Evolutionary conservation across 1,284 basidiomycete species (phyloP), one percentile per base, ranked within the genome.

Genomic region (Inonotus obliquus): DNA sequence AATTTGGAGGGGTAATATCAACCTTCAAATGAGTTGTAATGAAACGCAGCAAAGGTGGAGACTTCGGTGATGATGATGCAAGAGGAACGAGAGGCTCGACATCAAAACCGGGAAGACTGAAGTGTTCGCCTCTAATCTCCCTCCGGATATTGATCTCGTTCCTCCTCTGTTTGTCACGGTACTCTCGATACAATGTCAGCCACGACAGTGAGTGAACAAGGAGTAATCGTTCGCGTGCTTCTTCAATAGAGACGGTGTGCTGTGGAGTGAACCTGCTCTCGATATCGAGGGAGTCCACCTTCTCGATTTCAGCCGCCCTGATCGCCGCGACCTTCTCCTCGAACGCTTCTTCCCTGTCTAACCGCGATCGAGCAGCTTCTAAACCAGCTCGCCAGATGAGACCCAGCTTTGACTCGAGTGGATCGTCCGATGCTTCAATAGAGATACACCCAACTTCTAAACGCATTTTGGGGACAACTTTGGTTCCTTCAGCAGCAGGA

Each of bases 371-470:
- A 55, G 89, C 87, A 63, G 95, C 95, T 53, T 87, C 84, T 41
- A 84, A 75, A 0, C 94, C 95, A 37, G 87, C 83, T 60, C 85
- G 81, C 81, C 86, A 93, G 39, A 94, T 91, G 13, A 92, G 77
- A 54, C 87, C 91, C 37, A 98, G 74, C 64, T 81, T 84, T 25
- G 85, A 84, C 74, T 99, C 96, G 60, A 98, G 84, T 0, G 88
- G 84, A 70, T 96, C 92, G 71, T 99, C 96, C 25, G 87, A 84
- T n/a, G 87, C 89, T 73, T 98, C 95, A 4, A 94, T 72, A 68
- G 82, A 83, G 48, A 93, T 66, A 53, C 77, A 78, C 25, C 83
- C 78, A 45, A 96, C 75, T 37, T 75, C 79, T 57, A 98, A 71
- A 2, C 76, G 75, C 47, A 97, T 69, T 51, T 79, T 77, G 0